These are phyloP conservation scores for Anthoceros angustus DNA, from an alignment of 225 moss, liverwort and hornwort species.

Conservation along the genomic window DNA sequence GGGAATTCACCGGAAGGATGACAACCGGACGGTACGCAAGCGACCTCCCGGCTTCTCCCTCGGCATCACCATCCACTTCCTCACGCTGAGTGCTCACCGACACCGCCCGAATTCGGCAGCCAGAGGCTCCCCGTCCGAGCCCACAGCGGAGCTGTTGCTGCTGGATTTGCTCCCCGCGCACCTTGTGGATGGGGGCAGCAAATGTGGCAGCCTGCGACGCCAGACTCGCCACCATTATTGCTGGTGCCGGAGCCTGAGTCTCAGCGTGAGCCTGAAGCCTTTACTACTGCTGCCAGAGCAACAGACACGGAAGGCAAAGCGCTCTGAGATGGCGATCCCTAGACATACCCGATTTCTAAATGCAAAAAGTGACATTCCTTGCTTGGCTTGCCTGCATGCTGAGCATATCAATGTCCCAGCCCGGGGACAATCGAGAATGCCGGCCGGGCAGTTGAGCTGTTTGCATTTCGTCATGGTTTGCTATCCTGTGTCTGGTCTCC, in stretches of 20 bases:
- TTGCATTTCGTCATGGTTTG: no score
- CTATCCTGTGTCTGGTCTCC: background rate
- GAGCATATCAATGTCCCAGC: no score
- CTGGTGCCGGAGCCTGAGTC: background rate
- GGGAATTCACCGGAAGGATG: conserved; percentile 52
- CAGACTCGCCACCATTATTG: background rate
- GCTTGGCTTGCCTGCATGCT: no score
- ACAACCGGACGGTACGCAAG: conserved; percentile 55
- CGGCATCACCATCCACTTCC: conserved; percentile 7
- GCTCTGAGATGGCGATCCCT: no score
- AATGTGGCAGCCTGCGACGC: background rate
- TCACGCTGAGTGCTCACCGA: conserved; percentile 6
- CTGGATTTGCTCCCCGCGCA: background rate
- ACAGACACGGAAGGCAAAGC: no score
- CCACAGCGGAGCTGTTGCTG: conserved; percentile 6
- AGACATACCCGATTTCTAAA: no score
- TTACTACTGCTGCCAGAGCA: background rate
- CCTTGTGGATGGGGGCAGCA: background rate
- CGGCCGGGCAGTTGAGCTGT: no score
- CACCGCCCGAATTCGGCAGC: background rate
- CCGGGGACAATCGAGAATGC: no score
- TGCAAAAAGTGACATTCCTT: no score
- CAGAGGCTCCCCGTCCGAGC: background rate
- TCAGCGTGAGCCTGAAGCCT: background rate
- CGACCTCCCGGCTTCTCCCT: conserved; percentile 9